Evolutionary conservation across 1,284 basidiomycete species (phyloP).

Genomic region (Vanrija humicola): DNA sequence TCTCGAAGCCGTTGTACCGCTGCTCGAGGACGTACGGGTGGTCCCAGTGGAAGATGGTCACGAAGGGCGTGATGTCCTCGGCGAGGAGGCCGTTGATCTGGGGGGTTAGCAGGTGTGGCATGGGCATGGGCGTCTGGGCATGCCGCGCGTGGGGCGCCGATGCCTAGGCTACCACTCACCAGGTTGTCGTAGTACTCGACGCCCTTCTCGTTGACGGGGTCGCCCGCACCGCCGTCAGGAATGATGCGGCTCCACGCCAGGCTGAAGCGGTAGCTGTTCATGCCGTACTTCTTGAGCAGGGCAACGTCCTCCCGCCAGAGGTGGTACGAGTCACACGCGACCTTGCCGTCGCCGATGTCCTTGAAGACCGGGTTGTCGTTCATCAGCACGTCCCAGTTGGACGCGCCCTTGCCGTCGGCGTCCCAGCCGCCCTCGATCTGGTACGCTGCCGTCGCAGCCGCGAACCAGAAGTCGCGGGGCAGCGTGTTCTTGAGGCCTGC

Average conservation of each 20-base stretch:
- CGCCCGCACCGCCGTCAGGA: slow-evolving; percentile 54
- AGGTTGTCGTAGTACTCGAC: slow-evolving; percentile 58
- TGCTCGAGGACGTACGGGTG: slow-evolving; percentile 64
- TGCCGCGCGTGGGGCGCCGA: too few relatives aligned
- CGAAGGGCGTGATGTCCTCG: slow-evolving; percentile 48
- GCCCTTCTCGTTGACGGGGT: slow-evolving; percentile 62
- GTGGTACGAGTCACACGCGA: slow-evolving; percentile 35
- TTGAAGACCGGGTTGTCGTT: slow-evolving; percentile 20
- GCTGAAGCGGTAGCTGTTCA: slow-evolving; percentile 59
- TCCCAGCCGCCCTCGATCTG: slow-evolving; percentile 32
- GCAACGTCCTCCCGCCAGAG: slow-evolving; percentile 64
- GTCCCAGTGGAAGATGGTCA: slow-evolving; percentile 57
- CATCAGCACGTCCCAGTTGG: slow-evolving; percentile 60
- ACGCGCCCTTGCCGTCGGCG: slow-evolving; percentile 24
- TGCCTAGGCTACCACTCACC: too few relatives aligned
- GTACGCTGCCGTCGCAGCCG: slow-evolving; percentile 58
- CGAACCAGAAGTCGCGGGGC: slow-evolving; percentile 63
- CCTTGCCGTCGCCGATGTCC: slow-evolving; percentile 16
- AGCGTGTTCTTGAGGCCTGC: slow-evolving; percentile 11
- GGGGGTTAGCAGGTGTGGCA: too few relatives aligned
- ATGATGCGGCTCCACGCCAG: slow-evolving; percentile 66
- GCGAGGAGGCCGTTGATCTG: slow-evolving; percentile 60
- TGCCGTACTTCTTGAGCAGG: slow-evolving; percentile 58
- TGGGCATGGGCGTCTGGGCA: too few relatives aligned
- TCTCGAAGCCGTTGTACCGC: slow-evolving; percentile 62